Evolutionary conservation across 495 filamentous ascomycete species (phyloP).

Genomic region (Ascobolus immersus): DNA sequence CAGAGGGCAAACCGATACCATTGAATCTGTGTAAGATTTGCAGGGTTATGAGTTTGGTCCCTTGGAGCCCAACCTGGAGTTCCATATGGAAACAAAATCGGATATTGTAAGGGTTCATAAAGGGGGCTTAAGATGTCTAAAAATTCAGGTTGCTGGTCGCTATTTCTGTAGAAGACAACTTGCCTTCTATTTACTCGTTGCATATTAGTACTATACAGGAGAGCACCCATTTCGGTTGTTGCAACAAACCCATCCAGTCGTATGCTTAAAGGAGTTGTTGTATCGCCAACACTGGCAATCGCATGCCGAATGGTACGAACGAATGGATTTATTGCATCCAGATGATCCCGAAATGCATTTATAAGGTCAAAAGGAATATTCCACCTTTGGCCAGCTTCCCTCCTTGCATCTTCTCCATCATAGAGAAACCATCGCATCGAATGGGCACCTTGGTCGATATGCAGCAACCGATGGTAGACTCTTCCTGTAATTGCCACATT

Average conservation of each 20-base stretch:
- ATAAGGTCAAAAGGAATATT: not conserved
- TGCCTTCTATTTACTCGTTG: not conserved
- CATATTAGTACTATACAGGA: not conserved
- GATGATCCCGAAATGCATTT: not conserved
- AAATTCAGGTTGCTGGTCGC: not conserved
- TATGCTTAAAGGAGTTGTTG: not conserved
- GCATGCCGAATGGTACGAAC: not conserved
- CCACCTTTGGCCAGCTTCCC: not conserved
- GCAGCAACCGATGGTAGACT: constrained; percentile 2
- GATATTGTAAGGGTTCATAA: constrained; percentile 2
- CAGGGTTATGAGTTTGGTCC: too few relatives aligned
- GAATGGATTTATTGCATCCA: constrained; percentile 2
- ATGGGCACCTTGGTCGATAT: constrained; percentile 2
- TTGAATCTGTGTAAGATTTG: not conserved
- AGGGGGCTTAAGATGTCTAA: not conserved
- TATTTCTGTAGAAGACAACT: not conserved
- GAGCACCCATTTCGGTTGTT: too few relatives aligned
- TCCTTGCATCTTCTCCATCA: constrained; percentile 1
- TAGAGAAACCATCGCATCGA: constrained; percentile 4
- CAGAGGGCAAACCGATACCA: constrained; percentile 1
- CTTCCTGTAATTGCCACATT: constrained; percentile 1
- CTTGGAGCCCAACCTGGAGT: not conserved
- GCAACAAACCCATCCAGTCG: too few relatives aligned
- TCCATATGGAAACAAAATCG: constrained; percentile 1
- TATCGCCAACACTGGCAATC: not conserved